phyloP scores from a whole-genome alignment of 192 early-diverging fungal genomes.

The Diversispora eburnea region DNA sequence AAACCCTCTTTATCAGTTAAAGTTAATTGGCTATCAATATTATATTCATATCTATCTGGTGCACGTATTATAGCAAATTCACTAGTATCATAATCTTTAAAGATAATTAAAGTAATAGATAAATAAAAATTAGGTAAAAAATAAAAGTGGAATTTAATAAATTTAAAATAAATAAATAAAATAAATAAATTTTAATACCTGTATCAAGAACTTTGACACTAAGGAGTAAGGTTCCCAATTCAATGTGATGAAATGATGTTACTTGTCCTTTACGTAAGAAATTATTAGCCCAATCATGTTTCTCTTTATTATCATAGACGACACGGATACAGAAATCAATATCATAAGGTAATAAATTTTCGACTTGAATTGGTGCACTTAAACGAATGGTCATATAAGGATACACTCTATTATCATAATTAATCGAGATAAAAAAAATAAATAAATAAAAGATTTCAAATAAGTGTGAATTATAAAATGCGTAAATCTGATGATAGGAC shows the following conservation, averaged over 20 bases:
- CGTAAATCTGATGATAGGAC: neutral
- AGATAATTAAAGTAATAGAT: no score
- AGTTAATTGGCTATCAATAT: conserved; percentile 68
- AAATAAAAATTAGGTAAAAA: neutral
- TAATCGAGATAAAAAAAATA: no score
- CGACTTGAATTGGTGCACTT: conserved; percentile 79
- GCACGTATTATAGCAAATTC: conserved; percentile 87
- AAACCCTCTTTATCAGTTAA: conserved; percentile 64
- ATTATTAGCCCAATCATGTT: conserved; percentile 37
- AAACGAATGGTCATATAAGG: conserved; percentile 78
- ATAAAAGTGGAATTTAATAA: neutral
- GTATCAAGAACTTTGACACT: conserved; percentile 73
- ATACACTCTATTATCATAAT: conserved; percentile 40
- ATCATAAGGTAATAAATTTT: conserved; percentile 92
- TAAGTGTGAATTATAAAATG: neutral
- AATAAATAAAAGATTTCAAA: neutral
- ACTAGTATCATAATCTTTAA: conserved; percentile 58
- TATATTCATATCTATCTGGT: conserved; percentile 70
- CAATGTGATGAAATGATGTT: conserved; percentile 76
- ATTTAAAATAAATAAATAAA: neutral
- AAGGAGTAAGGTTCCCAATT: conserved; percentile 79
- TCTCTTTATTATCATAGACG: conserved; percentile 68
- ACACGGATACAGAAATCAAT: conserved; percentile 78
- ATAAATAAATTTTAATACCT: conserved; percentile 28
- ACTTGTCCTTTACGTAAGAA: conserved; percentile 65